phyloP scores from a whole-genome alignment of 805 yeast genomes.

The Lipomyces sp. region DNA sequence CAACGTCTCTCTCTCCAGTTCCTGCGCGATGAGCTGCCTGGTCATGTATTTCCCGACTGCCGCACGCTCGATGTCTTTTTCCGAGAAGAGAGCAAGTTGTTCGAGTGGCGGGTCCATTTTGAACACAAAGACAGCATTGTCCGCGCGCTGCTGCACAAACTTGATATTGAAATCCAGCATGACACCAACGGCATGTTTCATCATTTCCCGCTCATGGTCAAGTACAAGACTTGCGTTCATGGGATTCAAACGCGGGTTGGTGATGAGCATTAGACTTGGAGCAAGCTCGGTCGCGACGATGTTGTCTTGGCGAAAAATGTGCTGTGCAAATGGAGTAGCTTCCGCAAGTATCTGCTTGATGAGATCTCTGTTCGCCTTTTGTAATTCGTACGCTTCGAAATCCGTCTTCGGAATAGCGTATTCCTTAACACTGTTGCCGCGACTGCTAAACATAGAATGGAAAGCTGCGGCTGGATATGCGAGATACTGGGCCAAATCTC shows the following conservation, averaged over 20 bases:
- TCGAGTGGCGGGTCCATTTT: constrained; percentile 41
- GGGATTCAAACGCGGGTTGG: constrained; percentile 32
- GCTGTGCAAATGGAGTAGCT: constrained; percentile 21
- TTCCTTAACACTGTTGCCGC: constrained; percentile 27
- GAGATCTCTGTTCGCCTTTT: constrained; percentile 36
- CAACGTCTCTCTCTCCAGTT: constrained; percentile 1
- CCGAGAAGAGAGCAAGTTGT: constrained; percentile 26
- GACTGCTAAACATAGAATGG: constrained; percentile 53
- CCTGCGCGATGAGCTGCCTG: constrained; percentile 18
- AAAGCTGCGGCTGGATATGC: constrained; percentile 58
- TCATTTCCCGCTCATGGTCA: constrained; percentile 6
- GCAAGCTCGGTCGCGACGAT: constrained; percentile 34
- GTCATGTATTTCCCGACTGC: constrained; percentile 14
- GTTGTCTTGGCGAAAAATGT: constrained; percentile 15
- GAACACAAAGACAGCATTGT: constrained; percentile 33
- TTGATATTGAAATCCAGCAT: constrained; percentile 32
- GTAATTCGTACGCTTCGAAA: constrained; percentile 33
- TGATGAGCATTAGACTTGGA: constrained; percentile 35
- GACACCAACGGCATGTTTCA: constrained; percentile 27
- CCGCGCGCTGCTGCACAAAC: constrained; percentile 33
- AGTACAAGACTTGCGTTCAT: constrained; percentile 14
- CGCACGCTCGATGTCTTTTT: constrained; percentile 11
- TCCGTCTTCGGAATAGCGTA: constrained; percentile 22
- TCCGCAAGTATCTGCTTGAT: constrained; percentile 31
- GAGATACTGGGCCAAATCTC: constrained; percentile 53